These are phyloP conservation scores for Cercospora sp. DNA, from an alignment of 2,329 filamentous ascomycete genomes.

Conservation along the genomic window DNA sequence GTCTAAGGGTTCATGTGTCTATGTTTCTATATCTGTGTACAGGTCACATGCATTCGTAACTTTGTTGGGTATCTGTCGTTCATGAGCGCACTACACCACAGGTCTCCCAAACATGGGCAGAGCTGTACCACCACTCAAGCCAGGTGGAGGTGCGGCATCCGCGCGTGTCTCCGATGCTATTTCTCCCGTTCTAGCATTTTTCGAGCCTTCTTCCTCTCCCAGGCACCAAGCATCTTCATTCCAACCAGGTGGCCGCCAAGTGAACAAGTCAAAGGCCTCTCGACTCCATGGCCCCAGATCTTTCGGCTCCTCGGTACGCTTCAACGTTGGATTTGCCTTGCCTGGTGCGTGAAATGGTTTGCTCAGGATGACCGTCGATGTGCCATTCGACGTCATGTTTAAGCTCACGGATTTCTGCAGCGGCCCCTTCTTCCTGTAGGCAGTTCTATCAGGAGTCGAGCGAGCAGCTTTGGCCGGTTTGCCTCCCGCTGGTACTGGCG, in stretches of 20 bases:
- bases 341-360: conserved; percentile 36
- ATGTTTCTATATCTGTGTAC: not conserved
- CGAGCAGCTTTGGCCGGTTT: conserved; percentile 8
- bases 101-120: conserved; percentile 9
- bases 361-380: conserved; percentile 33
- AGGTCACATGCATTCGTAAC: not conserved
- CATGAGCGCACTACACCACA: not conserved
- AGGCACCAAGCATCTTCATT: conserved; percentile 37
- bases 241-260: conserved; percentile 55
- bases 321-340: conserved; percentile 22
- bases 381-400: conserved; percentile 31
- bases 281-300: conserved; percentile 68
- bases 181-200: not conserved
- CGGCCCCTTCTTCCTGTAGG: conserved; percentile 22
- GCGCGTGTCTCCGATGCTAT: not conserved
- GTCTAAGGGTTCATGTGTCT: not conserved
- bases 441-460: not conserved
- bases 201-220: conserved; percentile 1
- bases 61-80: not conserved
- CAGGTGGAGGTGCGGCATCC: conserved; percentile 9
- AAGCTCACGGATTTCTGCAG: conserved; percentile 32
- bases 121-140: conserved; percentile 23
- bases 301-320: conserved; percentile 41
- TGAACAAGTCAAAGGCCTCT: conserved; percentile 68
- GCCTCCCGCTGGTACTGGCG: not conserved